Percentiles rank a stretch among this genome's conserved stretches.
These are phyloP conservation scores for Lactarius deliciosus DNA, from an alignment of 768 basidiomycete species.

Conservation along the genomic window DNA sequence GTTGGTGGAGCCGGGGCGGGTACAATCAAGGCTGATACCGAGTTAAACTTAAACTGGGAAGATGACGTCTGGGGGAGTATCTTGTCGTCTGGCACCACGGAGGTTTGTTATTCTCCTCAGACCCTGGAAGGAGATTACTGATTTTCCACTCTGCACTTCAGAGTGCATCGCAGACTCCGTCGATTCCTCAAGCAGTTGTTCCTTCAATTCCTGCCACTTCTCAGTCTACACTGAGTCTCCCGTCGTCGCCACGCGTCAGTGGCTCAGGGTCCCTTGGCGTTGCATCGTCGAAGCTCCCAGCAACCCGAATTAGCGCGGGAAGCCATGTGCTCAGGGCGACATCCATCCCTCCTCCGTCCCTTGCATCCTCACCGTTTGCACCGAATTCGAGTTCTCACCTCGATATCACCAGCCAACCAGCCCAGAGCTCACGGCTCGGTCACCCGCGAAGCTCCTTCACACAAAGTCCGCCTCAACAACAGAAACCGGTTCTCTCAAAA, in stretches of 20 bases:
- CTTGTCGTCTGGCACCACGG: conserved; percentile 47
- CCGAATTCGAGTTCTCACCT: conserved; percentile 20
- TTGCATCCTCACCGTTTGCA: conserved; percentile 31
- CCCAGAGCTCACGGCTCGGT: conserved; percentile 32
- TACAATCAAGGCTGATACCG: conserved; percentile 48
- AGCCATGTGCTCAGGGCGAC: neutral
- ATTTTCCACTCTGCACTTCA: neutral
- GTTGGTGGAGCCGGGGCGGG: conserved; percentile 59
- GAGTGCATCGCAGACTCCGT: conserved; percentile 32
- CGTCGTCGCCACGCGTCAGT: conserved; percentile 38
- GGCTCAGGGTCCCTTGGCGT: conserved; percentile 27
- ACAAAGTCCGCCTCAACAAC: conserved; percentile 24
- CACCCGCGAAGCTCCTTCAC: conserved; percentile 21
- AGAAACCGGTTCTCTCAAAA: conserved; percentile 33
- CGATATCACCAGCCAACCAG: conserved; percentile 21
- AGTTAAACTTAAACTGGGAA: conserved; percentile 58
- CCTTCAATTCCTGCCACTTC: conserved; percentile 27
- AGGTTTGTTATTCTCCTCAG: conserved; percentile 30
- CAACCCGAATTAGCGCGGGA: conserved; percentile 39
- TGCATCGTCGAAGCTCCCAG: conserved; percentile 39
- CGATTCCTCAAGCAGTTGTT: conserved; percentile 32
- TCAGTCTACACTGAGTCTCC: conserved; percentile 28
- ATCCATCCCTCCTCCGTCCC: conserved; percentile 1
- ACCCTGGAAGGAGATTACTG: neutral
- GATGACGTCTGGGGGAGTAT: conserved; percentile 87